phyloP scores from a whole-genome alignment of 2,329 filamentous ascomycete genomes.

The Pyrenochaeta sp. region DNA sequence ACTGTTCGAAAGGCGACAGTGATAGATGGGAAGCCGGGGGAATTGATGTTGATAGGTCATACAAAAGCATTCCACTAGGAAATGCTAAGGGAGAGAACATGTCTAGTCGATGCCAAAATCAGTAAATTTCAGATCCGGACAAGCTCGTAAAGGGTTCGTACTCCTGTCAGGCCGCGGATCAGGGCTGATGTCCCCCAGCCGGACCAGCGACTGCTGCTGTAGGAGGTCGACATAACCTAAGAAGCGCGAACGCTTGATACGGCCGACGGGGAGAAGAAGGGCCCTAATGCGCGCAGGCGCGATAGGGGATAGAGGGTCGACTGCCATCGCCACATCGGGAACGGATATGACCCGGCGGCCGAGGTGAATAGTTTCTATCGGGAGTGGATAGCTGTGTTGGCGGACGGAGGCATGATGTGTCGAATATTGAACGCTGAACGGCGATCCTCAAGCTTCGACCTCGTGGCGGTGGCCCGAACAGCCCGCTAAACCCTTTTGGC shows the following conservation, averaged over 20 bases:
- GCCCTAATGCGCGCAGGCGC: slow-evolving; percentile 91
- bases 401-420: slow-evolving; percentile 30
- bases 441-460: slow-evolving; percentile 30
- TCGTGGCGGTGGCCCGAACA: slow-evolving; percentile 28
- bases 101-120: slow-evolving; percentile 63
- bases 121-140: slow-evolving; percentile 34
- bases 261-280: slow-evolving; percentile 85
- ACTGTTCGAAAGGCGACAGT: slow-evolving; percentile 88
- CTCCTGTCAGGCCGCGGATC: slow-evolving; percentile 87
- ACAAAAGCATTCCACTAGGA: slow-evolving; percentile 84
- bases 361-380: slow-evolving; percentile 18
- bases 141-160: slow-evolving; percentile 57
- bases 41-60: slow-evolving; percentile 82
- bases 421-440: slow-evolving; percentile 31
- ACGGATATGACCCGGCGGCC: slow-evolving; percentile 26
- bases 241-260: slow-evolving; percentile 84
- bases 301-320: slow-evolving; percentile 84
- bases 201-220: slow-evolving; percentile 80
- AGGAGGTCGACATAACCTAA: slow-evolving; percentile 79
- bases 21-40: slow-evolving; percentile 82
- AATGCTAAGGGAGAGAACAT: slow-evolving; percentile 94
- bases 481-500: slow-evolving; percentile 14
- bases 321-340: slow-evolving; percentile 74
- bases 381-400: slow-evolving; percentile 10
- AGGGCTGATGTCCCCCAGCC: slow-evolving; percentile 84